These are phyloP conservation scores for Periconia sp. DNA, from an alignment of 2,329 filamentous ascomycete species.

Conservation along the genomic window DNA sequence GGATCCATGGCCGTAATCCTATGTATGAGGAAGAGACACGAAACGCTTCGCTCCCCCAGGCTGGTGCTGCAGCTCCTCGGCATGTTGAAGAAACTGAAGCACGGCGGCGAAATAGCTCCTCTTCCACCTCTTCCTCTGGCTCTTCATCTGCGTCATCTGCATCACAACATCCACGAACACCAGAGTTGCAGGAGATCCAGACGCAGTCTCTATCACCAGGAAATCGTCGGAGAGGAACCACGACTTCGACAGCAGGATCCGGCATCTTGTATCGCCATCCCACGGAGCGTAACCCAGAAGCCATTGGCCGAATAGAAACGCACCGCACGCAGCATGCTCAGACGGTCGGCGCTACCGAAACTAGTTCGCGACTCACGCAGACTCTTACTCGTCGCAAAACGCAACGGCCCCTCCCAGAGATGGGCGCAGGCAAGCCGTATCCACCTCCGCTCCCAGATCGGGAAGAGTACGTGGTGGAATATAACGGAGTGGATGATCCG, in stretches of 20 bases:
- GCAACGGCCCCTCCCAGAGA: conserved; percentile 66
- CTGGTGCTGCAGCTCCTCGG: conserved; percentile 5
- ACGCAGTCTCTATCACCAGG: conserved; percentile 27
- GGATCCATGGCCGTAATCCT: conserved; percentile 26
- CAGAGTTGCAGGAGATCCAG: conserved; percentile 36
- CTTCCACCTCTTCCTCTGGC: conserved; percentile 22
- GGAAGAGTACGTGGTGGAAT: conserved; percentile 82
- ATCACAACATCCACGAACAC: no score
- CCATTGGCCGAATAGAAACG: conserved; percentile 74
- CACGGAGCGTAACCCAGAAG: conserved; percentile 71
- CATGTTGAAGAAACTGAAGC: conserved; percentile 23
- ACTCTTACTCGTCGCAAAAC: conserved; percentile 49
- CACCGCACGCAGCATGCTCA: conserved; percentile 72
- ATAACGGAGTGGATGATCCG: conserved; percentile 82
- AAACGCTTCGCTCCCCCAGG: conserved; percentile 8
- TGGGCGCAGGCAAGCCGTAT: conserved; percentile 75
- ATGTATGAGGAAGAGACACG: conserved; percentile 15
- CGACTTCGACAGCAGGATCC: conserved; percentile 24
- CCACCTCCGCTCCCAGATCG: conserved; percentile 72
- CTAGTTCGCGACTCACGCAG: conserved; percentile 47
- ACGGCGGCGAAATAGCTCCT: conserved; percentile 24
- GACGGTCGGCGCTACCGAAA: conserved; percentile 65
- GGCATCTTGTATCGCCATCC: conserved; percentile 36
- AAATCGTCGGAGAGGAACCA: conserved; percentile 24
- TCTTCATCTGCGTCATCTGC: conserved; percentile 21